Base-by-base conservation (phyloP, 2,329 filamentous ascomycete genomes). In the Phyllosticta capitalensis region DNA sequence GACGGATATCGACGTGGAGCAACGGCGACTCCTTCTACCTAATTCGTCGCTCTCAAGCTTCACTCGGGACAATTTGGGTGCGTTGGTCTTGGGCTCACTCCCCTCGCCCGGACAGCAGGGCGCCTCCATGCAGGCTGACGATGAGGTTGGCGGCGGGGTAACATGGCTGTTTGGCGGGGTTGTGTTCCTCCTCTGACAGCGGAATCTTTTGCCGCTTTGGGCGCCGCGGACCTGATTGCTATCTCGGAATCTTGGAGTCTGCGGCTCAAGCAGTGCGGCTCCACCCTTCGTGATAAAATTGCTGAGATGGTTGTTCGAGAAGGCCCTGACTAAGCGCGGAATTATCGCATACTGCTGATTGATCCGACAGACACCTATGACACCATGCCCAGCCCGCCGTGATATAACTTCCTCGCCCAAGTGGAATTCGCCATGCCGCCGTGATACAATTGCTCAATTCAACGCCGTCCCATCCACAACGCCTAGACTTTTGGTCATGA, bases 131-230 rank as follows among this genome's bases (percentile, higher is more conserved):
- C 38, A 45, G 14, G 38, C 38, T 45, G 38, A 45, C 38, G 38
- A 45, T 45, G 38, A 59, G 45, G 45, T 33, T 52, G 49, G 57
- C 57, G 57, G 57, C 52, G 57, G 54, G 52, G 28, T 28, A 22
- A 20, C 17, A 2, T 28, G 22, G 19, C 24, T 28, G 24, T 28
- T 28, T 54, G 51, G 56, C 57, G 54, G 57, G 33, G 54, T 22
- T 26, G 24, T 7, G n/a, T 26, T 26, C 51, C 50, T 33, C 50
- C 28, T 52, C n/a, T 24, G 38, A 22, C 38, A 50, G 22, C 57
- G 57, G 57, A 52, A 59, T 26, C 30, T 55, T 59, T 59, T 59
- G 9, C 57, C 57, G 22, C 52, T 51, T 59, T 26, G 17, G 56
- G 56, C 45, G 26, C 28, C 20, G 12, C 20, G 56, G 56, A 58